Evolutionary conservation across 2,329 filamentous ascomycete species (phyloP), one percentile per base, ranked within the genome.

Genomic region (Trichophyton mentagrophytes): DNA sequence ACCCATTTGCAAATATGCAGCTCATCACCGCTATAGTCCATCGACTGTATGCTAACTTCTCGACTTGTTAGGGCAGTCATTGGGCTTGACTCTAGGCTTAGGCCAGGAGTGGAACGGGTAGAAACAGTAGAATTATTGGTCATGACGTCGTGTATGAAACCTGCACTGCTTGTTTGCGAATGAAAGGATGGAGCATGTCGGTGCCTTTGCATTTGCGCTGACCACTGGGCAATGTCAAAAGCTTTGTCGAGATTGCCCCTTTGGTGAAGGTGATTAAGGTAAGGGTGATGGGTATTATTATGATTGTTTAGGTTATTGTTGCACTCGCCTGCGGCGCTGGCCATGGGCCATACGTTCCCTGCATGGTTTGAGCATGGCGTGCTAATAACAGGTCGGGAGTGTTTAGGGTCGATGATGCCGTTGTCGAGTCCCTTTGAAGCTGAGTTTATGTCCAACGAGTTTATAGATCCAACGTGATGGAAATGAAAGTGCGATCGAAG

Each of bases 1-100:
- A 67, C 64, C 73, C 74, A 76, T 64, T 69, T 74, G 65, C 74
- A 76, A 9, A 73, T 65, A 61, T 73, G 69, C n/a, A 69, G 42
- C n/a, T 73, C 71, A 72, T 74, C 60, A 75, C 64, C 2, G 71
- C 15, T 20, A 17, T 38, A 57, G 33, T 25, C 38, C 13, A 42
- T 65, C 0, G 73, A 73, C 0, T 72, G 71, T 3, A 65, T 60
- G 17, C 69, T 69, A 15, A 67, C 67, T 30, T 75, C 72, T 38
- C 74, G 63, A 11, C 71, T 69, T 6, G 72, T 70, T 9, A 73
- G 71, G 1, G 69, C 73, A 47, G 74, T 70, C 15, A 70, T 68
- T 0, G 74, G 71, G 49, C 61, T 65, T 38, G 63, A 64, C 5
- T 61, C 58, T 22, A 64, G 27, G n/a, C 61, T 64, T 22, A 64